Percentiles rank a stretch among this genome's conserved stretches.
These are phyloP conservation scores for Cyclanthera cordifolia DNA, from an alignment of 306 rosid genomes.

Conservation along the genomic window DNA sequence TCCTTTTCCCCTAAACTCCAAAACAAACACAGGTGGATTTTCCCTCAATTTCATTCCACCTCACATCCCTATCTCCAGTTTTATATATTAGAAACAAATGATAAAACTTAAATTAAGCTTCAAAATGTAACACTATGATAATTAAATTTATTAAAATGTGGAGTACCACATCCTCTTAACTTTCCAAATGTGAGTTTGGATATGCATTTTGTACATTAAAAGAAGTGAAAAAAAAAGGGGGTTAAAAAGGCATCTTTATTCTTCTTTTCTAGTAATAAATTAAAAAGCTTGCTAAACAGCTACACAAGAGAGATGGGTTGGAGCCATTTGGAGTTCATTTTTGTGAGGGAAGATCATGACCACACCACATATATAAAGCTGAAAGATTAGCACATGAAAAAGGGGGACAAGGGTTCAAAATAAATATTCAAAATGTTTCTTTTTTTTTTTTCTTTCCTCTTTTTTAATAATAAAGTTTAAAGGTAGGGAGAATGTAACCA, in stretches of 20 bases:
- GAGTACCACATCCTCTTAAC: too few species aligned
- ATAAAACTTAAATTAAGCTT: too few species aligned
- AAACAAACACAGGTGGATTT: too few species aligned
- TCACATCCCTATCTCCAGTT: too few species aligned
- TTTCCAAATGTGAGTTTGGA: too few species aligned
- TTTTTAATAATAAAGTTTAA: not conserved
- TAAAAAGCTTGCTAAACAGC: not conserved
- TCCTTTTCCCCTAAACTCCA: constrained; percentile 1
- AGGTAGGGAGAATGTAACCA: not conserved
- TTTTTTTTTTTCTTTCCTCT: not conserved
- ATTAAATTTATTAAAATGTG: too few species aligned
- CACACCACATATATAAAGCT: not conserved
- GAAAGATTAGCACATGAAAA: not conserved
- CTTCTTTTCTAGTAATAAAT: not conserved
- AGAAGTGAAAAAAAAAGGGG: not conserved
- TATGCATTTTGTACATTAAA: not conserved
- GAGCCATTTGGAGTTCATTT: not conserved
- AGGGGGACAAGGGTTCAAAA: not conserved
- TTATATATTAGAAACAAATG: too few species aligned
- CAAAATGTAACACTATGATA: too few species aligned
- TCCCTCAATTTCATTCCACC: too few species aligned
- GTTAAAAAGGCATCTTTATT: not conserved
- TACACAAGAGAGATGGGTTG: constrained; percentile 4
- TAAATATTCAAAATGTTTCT: not conserved
- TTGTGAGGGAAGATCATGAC: too few species aligned